These are phyloP conservation scores for Aureobasidium uvarum DNA, from an alignment of 2,329 filamentous ascomycete genomes.

Conservation along the genomic window DNA sequence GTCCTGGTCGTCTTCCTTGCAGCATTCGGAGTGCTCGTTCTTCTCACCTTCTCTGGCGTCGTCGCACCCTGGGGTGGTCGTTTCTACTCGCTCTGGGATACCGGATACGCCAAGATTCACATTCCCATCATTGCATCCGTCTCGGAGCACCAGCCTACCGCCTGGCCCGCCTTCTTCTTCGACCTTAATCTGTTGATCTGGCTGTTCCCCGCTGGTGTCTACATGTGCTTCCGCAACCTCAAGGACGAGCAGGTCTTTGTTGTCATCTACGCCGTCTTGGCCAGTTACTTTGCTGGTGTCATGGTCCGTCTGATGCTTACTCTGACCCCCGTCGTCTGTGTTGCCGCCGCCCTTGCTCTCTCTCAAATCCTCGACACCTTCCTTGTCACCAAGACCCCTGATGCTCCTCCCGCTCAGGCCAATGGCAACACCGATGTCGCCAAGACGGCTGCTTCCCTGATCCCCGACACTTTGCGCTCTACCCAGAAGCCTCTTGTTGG, in stretches of 20 bases:
- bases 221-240: slow-evolving; percentile 93
- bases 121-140: slow-evolving; percentile 99
- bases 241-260: slow-evolving; percentile 97
- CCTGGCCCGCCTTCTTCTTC: slow-evolving; percentile 99
- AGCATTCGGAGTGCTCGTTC: slow-evolving; percentile 71
- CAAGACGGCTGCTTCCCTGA: slow-evolving; percentile 56
- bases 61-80: slow-evolving; percentile 97
- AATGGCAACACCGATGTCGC: slow-evolving; percentile 46
- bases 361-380: slow-evolving; percentile 89
- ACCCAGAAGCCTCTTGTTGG: slow-evolving; percentile 73
- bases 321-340: slow-evolving; percentile 91
- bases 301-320: slow-evolving; percentile 99
- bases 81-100: slow-evolving; percentile 99
- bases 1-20: slow-evolving; percentile 72
- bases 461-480: slow-evolving; percentile 62
- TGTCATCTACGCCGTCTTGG: slow-evolving; percentile 93
- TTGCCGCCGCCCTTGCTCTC: slow-evolving; percentile 82
- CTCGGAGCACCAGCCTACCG: slow-evolving; percentile 97
- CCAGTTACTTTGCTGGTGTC: slow-evolving; percentile 97
- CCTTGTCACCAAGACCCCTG: slow-evolving; percentile 64
- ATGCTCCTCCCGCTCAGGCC: slow-evolving; percentile 45
- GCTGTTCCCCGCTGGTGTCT: slow-evolving; percentile 98
- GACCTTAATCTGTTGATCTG: slow-evolving; percentile 98
- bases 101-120: slow-evolving; percentile 97
- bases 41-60: slow-evolving; percentile 80